A percentile compares a stretch with the other conserved stretches of the same genome.
Evolutionary conservation across 768 basidiomycete genomes (phyloP).

Genomic region (Coprinellus micaceus): DNA sequence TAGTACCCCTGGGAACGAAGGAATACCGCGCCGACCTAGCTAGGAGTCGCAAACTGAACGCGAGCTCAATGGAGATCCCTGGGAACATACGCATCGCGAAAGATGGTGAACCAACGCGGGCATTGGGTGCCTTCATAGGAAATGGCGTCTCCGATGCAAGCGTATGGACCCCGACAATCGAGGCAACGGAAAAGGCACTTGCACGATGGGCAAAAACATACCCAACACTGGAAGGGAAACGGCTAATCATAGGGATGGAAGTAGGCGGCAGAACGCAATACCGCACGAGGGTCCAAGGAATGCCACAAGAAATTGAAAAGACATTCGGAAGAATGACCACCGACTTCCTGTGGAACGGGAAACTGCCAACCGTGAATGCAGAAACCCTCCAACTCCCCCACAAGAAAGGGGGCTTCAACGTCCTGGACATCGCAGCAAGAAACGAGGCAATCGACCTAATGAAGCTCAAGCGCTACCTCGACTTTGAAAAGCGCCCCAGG

Average conservation of each 20-base stretch:
- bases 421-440: conserved; percentile 19
- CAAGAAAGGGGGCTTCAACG: conserved; percentile 10
- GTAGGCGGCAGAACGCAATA: background rate
- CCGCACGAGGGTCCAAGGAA: background rate
- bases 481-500: conserved; percentile 14
- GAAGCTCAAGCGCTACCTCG: conserved; percentile 19
- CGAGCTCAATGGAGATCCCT: background rate
- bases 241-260: background rate
- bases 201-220: background rate
- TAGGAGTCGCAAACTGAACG: background rate
- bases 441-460: conserved; percentile 22
- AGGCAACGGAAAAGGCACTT: background rate
- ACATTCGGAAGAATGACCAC: background rate
- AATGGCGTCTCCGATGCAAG: background rate
- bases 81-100: background rate
- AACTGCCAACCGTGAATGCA: background rate
- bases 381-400: conserved; percentile 8
- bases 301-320: background rate
- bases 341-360: background rate
- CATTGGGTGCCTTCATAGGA: conserved; percentile 1
- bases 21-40: background rate
- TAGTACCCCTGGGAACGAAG: background rate
- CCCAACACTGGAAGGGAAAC: background rate
- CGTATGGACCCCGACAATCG: conserved; percentile 1
- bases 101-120: conserved; percentile 1